Evolutionary conservation across 352 stramenopile species (phyloP).

Genomic region (Pythium plurisporium): DNA sequence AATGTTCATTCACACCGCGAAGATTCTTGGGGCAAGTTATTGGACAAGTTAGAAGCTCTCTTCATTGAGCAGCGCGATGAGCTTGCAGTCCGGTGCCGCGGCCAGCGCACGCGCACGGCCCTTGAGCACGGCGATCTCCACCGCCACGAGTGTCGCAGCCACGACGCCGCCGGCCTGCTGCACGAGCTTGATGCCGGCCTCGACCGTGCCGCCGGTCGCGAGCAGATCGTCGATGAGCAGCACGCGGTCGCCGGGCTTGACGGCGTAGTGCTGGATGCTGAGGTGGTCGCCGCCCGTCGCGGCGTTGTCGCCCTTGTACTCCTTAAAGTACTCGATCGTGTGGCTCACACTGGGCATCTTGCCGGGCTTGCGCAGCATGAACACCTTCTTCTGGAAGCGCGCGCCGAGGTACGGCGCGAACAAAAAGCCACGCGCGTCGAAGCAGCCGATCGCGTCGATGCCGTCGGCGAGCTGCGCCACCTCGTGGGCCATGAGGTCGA

Average conservation of each 20-base stretch:
- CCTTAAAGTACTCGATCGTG: slow-evolving; percentile 92
- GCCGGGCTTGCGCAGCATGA: slow-evolving; percentile 97
- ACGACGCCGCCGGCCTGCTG: slow-evolving; percentile 84
- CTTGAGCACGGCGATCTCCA: slow-evolving; percentile 86
- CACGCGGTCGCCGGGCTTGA: slow-evolving; percentile 80
- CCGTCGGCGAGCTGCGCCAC: slow-evolving; percentile 46
- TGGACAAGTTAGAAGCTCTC: slow-evolving; percentile 72
- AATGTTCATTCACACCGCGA: no score
- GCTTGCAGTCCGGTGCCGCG: slow-evolving; percentile 30
- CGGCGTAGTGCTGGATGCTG: slow-evolving; percentile 81
- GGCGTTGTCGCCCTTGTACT: slow-evolving; percentile 86
- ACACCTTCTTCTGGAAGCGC: slow-evolving; percentile 95
- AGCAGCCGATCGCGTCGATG: slow-evolving; percentile 84
- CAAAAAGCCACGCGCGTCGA: slow-evolving; percentile 97
- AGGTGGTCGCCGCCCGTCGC: slow-evolving; percentile 71
- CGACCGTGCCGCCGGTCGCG: slow-evolving; percentile 94
- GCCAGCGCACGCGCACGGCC: slow-evolving; percentile 47
- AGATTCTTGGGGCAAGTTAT: no score
- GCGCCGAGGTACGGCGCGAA: slow-evolving; percentile 94
- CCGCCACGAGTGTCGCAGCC: slow-evolving; percentile 92
- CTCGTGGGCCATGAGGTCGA: slow-evolving; percentile 91
- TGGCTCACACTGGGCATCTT: slow-evolving; percentile 96
- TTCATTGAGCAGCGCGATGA: slow-evolving; percentile 70
- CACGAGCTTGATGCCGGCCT: slow-evolving; percentile 84
- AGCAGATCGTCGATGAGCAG: slow-evolving; percentile 98